Evolutionary conservation across 352 stramenopile genomes (phyloP).

Genomic region (Globisporangium sylvaticum): DNA sequence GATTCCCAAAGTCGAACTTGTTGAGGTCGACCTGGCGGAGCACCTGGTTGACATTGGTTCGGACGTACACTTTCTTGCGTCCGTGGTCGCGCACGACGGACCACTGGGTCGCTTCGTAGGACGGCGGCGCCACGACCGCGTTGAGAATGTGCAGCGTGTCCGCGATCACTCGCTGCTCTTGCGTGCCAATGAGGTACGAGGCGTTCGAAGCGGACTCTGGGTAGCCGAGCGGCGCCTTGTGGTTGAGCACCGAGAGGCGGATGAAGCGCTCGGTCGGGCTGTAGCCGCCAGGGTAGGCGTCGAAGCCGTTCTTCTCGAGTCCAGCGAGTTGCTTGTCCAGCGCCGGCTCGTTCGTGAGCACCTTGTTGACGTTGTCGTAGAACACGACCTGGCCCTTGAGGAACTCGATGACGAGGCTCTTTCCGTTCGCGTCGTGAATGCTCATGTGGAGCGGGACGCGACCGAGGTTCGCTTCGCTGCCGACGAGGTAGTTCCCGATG

Average conservation of each 20-base stretch:
- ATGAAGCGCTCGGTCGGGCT: slow-evolving; percentile 50
- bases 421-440: slow-evolving; percentile 54
- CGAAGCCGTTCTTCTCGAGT: slow-evolving; percentile 27
- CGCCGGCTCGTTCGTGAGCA: slow-evolving; percentile 70
- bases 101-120: slow-evolving; percentile 56
- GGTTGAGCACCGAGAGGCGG: slow-evolving; percentile 65
- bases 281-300: slow-evolving; percentile 47
- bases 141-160: slow-evolving; percentile 63
- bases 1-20: slow-evolving; percentile 46
- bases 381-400: slow-evolving; percentile 46
- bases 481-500: slow-evolving; percentile 20
- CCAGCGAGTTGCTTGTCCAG: slow-evolving; percentile 39
- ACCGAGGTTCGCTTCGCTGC: slow-evolving; percentile 20
- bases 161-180: slow-evolving; percentile 52
- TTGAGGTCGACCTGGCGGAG: slow-evolving; percentile 56
- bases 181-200: slow-evolving; percentile 49
- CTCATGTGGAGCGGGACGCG: slow-evolving; percentile 53
- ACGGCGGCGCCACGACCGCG: slow-evolving; percentile 47
- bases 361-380: slow-evolving; percentile 59
- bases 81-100: slow-evolving; percentile 66
- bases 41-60: slow-evolving; percentile 66
- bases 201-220: slow-evolving; percentile 20
- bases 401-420: slow-evolving; percentile 73
- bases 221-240: slow-evolving; percentile 34
- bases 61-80: slow-evolving; percentile 63